phyloP scores from a whole-genome alignment of 169 alveolate species.

The Sarcocystis neurona region DNA sequence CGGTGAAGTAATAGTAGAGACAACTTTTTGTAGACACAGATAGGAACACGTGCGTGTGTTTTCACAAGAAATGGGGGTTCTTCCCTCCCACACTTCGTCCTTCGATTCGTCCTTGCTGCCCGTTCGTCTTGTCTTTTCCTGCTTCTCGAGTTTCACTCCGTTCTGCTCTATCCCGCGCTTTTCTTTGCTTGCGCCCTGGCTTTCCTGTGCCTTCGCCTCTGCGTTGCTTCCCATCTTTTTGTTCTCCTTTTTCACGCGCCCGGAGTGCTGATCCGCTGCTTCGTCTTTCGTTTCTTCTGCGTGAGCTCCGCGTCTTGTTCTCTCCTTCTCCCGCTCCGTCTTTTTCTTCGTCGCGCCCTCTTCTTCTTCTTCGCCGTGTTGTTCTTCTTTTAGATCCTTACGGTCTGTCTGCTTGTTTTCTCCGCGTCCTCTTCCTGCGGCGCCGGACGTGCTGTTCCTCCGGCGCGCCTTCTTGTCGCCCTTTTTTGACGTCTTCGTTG shows the following conservation, averaged over 20 bases:
- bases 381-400: background rate
- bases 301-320: background rate
- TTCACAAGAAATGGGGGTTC: no score
- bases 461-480: background rate
- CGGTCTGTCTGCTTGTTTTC: background rate
- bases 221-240: background rate
- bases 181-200: no score
- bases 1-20: no score
- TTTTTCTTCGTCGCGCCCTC: background rate
- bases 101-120: no score
- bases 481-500: background rate
- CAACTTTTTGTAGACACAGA: no score
- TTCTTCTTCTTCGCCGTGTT: background rate
- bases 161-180: no score
- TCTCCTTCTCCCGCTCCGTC: background rate
- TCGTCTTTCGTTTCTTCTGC: constrained; percentile 12
- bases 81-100: no score
- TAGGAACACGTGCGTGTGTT: no score
- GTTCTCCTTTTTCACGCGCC: background rate
- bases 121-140: no score
- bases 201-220: no score
- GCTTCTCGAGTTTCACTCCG: no score
- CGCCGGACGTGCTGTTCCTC: background rate
- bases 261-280: no score
- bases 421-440: background rate